Conservation (phyloP, 306 rosid species). For the Ormosia emarginata region DNA sequence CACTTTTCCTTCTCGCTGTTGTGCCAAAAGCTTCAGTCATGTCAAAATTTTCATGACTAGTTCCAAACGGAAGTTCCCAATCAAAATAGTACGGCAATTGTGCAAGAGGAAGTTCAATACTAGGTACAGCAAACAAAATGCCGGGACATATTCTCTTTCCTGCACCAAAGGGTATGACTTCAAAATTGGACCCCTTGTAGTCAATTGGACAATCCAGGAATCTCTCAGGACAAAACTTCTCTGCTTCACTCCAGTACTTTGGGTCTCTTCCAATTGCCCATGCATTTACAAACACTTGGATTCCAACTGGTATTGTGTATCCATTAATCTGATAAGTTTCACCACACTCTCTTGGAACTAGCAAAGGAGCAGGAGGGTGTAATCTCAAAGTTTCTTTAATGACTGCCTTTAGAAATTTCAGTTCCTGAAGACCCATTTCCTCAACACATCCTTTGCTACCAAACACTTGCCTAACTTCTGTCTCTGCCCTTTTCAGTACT, state of each 20-base stretch:
- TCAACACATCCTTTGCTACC: background rate
- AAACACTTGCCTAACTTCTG: conserved; percentile 10
- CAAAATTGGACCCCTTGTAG: conserved; percentile 9
- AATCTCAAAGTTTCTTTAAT: conserved; percentile 30
- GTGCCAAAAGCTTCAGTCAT: conserved; percentile 14
- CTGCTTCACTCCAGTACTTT: conserved; percentile 20
- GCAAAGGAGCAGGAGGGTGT: conserved; percentile 24
- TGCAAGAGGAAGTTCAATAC: conserved; percentile 21
- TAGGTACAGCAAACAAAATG: background rate
- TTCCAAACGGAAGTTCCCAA: conserved; percentile 30
- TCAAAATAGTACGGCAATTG: conserved; percentile 22
- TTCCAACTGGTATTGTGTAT: conserved; percentile 12
- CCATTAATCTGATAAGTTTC: conserved; percentile 27
- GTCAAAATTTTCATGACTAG: conserved; percentile 7
- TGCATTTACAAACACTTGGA: conserved; percentile 13
- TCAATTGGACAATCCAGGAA: conserved; percentile 20
- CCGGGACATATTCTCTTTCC: conserved; percentile 29
- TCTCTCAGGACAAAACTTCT: conserved; percentile 27
- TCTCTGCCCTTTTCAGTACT: conserved; percentile 18
- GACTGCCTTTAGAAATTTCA: conserved; percentile 16
- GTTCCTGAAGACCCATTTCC: conserved; percentile 6
- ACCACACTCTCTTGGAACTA: conserved; percentile 21
- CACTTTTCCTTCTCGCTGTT: background rate
- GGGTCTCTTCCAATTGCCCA: conserved; percentile 26
- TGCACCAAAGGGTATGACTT: conserved; percentile 21